Evolutionary conservation across 352 stramenopile species (phyloP).

Genomic region (Peronospora belbahrii): DNA sequence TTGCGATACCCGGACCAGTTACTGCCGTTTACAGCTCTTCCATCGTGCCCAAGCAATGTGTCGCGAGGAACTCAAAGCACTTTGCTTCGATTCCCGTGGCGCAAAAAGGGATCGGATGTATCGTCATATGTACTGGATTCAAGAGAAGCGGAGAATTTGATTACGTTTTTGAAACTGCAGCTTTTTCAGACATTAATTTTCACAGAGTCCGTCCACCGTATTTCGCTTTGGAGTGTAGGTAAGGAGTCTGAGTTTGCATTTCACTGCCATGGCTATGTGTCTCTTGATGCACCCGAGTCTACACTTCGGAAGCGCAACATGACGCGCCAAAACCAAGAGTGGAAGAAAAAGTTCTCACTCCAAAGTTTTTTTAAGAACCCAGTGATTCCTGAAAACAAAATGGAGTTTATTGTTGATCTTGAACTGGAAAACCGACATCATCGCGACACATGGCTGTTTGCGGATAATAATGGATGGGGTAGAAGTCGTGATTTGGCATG

Average conservation of each 20-base stretch:
- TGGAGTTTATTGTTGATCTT: slow-evolving; percentile 56
- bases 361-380: slow-evolving; percentile 71
- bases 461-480: slow-evolving; percentile 57
- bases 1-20: slow-evolving; percentile 64
- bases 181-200: slow-evolving; percentile 60
- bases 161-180: slow-evolving; percentile 36
- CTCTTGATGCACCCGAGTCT: slow-evolving; percentile 27
- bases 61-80: slow-evolving; percentile 41
- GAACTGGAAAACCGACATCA: slow-evolving; percentile 49
- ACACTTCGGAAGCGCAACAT: slow-evolving; percentile 41
- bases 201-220: slow-evolving; percentile 49
- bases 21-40: slow-evolving; percentile 58
- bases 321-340: slow-evolving; percentile 50
- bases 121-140: slow-evolving; percentile 30
- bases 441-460: slow-evolving; percentile 54
- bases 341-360: slow-evolving; percentile 72
- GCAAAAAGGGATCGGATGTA: slow-evolving; percentile 34
- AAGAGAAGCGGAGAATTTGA: slow-evolving; percentile 24
- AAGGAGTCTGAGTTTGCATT: slow-evolving; percentile 54
- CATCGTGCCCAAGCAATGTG: slow-evolving; percentile 51
- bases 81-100: slow-evolving; percentile 63
- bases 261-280: slow-evolving; percentile 43
- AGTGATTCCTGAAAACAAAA: slow-evolving; percentile 48
- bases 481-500: slow-evolving; percentile 61
- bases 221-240: slow-evolving; percentile 61